A percentile compares a stretch with the other conserved stretches of the same genome.
These are phyloP conservation scores for Paraphoma sp. DNA, from an alignment of 2,329 filamentous ascomycete species.

Conservation along the genomic window DNA sequence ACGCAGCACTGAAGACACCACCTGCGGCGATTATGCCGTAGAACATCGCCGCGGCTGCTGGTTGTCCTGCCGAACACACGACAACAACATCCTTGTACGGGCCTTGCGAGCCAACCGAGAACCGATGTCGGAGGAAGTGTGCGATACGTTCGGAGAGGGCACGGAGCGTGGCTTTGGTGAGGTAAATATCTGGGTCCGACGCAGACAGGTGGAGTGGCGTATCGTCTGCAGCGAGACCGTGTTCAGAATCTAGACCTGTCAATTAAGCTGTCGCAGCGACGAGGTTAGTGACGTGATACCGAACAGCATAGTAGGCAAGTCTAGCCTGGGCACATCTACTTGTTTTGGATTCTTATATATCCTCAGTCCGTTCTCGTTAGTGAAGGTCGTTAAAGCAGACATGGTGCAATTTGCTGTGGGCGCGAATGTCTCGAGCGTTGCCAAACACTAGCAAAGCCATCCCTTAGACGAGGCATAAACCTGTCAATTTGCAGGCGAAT, in stretches of 20 bases:
- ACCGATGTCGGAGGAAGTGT: background rate
- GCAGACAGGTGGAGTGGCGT: background rate
- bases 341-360: background rate
- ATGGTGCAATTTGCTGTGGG: background rate
- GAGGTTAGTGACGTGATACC: background rate
- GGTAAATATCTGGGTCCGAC: background rate
- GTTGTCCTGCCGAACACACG: slow-evolving; percentile 61
- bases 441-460: background rate
- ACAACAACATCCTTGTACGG: background rate
- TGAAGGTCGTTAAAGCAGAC: background rate
- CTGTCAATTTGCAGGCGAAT: background rate
- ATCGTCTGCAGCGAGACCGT: background rate
- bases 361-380: background rate
- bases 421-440: background rate
- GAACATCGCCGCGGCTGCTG: slow-evolving; percentile 56
- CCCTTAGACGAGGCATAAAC: background rate
- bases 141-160: background rate
- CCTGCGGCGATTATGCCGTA: slow-evolving; percentile 64
- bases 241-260: background rate
- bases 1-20: slow-evolving; percentile 63
- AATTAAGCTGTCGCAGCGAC: background rate
- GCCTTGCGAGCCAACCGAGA: background rate
- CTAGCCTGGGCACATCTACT: background rate
- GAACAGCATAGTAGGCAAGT: background rate
- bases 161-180: background rate